Base-by-base conservation (phyloP, 805 yeast species). In the Saccharomyces jurei region DNA sequence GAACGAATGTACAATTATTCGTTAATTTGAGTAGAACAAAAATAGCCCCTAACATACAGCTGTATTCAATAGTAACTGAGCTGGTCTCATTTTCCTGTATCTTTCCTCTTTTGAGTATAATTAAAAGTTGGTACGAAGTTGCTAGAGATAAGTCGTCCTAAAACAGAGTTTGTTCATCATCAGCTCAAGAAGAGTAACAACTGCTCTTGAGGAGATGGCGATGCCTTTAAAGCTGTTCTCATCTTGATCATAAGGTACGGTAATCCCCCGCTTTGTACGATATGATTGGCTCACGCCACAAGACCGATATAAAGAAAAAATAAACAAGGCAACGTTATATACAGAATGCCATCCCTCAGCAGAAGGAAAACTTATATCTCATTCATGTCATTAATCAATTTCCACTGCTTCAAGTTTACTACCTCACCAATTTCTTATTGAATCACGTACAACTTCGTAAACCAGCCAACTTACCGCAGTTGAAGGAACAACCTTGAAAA, bases 381-480 rank as follows among this genome's bases (percentile, higher is more conserved):
- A 9, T 6, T 6, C 22, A 11, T 17, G 13, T 36, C 25, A 9
- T 21, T 17, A 8, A 25, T 17, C 10, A 10, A 6, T 36, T 36
- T 4, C 6, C 10, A 3, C 44, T 17, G 25, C 1, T 17, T 6
- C 44, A 36, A 17, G 25, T 13, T 11, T n/a, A 13, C 47, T 31
- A 48, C 2, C 36, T 48, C 9, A 36, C 44, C 44, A 36, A 36
- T 27, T 13, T 50, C 55, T 55, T 54, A 72, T 49, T 25, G 58
- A 52, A 22, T 81, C 87, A 61, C 83, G 81, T 51, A 88, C 75
- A 31, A 84, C 71, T 60, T 95, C 98, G 68, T 82, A 85, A 57
- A 87, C 82, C 61, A 90, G 75, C 96, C 97, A 92, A 56, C 92
- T 89, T 17, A 91, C 89, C 3, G 98, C 98, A 91, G 94, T 92